Conservation (phyloP, 768 basidiomycete species). For the Kwoniella shandongensis region DNA sequence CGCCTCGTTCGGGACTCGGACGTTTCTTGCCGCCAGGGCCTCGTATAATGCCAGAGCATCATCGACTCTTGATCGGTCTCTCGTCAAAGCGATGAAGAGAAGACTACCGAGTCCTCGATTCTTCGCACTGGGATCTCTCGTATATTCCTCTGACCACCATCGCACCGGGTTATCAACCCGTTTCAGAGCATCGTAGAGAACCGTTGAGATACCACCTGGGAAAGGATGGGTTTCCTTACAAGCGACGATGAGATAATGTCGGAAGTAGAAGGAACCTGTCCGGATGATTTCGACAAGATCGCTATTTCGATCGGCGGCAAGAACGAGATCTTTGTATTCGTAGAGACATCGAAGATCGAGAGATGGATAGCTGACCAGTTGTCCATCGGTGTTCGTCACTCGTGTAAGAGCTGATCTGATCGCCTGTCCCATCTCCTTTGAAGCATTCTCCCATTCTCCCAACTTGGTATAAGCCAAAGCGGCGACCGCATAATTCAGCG, state of each 20-base stretch:
- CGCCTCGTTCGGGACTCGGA: constrained; percentile 1
- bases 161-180: constrained; percentile 3
- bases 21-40: constrained; percentile 6
- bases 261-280: neutral
- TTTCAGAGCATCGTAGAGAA: constrained; percentile 8
- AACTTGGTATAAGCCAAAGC: constrained; percentile 4
- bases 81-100: constrained; percentile 14
- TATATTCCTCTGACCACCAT: constrained; percentile 14
- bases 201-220: neutral
- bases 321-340: constrained; percentile 2
- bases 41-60: constrained; percentile 16
- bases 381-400: constrained; percentile 1
- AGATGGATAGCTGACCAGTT: constrained; percentile 6
- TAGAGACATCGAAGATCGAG: constrained; percentile 12
- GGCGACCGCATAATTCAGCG: constrained; percentile 6
- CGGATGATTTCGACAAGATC: constrained; percentile 18
- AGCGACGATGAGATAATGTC: constrained; percentile 6
- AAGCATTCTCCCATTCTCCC: constrained; percentile 11
- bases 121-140: neutral
- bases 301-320: constrained; percentile 1
- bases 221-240: neutral
- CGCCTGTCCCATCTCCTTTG: constrained; percentile 1
- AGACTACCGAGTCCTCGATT: constrained; percentile 10
- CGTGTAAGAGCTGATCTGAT: constrained; percentile 6
- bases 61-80: neutral